Conservation (phyloP, 78 protist species). For the Chrysochromulina parva region DNA sequence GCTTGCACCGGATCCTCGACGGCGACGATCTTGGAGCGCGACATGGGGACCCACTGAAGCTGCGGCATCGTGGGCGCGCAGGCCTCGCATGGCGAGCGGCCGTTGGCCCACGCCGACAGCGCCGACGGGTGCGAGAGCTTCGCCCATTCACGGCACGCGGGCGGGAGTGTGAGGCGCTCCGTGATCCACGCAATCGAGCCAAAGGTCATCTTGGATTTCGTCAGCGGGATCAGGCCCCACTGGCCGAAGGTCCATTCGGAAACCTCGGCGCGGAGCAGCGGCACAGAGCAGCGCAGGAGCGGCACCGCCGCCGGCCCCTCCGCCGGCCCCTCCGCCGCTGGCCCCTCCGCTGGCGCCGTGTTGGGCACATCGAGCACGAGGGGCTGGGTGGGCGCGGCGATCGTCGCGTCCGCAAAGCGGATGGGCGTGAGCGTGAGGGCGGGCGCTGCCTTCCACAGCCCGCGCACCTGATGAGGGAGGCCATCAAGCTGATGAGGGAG, state of each 20-base stretch:
- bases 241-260: background rate
- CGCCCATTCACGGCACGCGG: background rate
- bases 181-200: background rate
- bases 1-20: constrained; percentile 26
- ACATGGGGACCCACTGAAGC: background rate
- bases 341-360: no score
- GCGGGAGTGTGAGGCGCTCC: background rate
- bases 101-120: background rate
- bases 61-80: background rate
- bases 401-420: background rate
- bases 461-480: background rate
- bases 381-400: background rate
- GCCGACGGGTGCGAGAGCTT: background rate
- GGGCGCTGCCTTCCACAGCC: background rate
- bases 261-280: background rate
- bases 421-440: background rate
- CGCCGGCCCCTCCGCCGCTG: background rate
- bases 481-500: no score
- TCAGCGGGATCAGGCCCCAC: background rate
- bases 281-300: background rate
- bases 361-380: background rate
- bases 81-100: background rate
- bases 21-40: background rate
- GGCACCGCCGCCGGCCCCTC: constrained; percentile 1
- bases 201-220: background rate